Evolutionary conservation across 1,284 basidiomycete species (phyloP), one percentile per base, ranked within the genome.

Genomic region (Chalciporus sp.): DNA sequence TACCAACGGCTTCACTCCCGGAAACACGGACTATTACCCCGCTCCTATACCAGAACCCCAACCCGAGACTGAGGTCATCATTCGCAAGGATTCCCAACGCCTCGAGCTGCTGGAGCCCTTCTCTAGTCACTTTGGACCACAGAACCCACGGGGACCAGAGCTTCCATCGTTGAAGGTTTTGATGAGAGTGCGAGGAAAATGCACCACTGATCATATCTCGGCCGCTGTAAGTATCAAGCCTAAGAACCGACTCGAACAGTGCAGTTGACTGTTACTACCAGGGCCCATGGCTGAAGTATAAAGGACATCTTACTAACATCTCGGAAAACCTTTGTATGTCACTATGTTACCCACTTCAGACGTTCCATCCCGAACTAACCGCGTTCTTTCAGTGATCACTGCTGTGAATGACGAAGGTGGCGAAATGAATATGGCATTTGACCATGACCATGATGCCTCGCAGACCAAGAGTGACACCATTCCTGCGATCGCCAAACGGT

Each of bases 281-380:
- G 89, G 95, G 95, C 2, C 91, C 94, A 39, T 99, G 97, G 97
- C 77, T 99, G 61, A 98, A 98, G 78, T 99, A 97, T 79, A 99
- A 94, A 70, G 92, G 95, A 0, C 95, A 99, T 74, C 78, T 99
- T 41, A 90, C 88, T 42, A 98, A 98, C 72, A 95, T 98, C 57
- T 95, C 95, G 1, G 94, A 98, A 73, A 99, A 99, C 74, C 86
- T 97, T 12, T 74, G 91, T 93, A 67, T 68, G 89, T 81, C 19
- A 44, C 10, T 93, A 67, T 68, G 89, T 81, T 17, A 44, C 10
- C 16, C 55, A 42, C 44, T 47, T 14, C 42, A n/a, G 44, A 47
- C 31, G 33, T 48, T 49, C 42, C 16, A 17, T 56, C 42, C 53
- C 9, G 73, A 77, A 52, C 73, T 81, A 57, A 82, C 75, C 56